phyloP scores from a whole-genome alignment of 306 rosid species.

The Prunus fruticosa region DNA sequence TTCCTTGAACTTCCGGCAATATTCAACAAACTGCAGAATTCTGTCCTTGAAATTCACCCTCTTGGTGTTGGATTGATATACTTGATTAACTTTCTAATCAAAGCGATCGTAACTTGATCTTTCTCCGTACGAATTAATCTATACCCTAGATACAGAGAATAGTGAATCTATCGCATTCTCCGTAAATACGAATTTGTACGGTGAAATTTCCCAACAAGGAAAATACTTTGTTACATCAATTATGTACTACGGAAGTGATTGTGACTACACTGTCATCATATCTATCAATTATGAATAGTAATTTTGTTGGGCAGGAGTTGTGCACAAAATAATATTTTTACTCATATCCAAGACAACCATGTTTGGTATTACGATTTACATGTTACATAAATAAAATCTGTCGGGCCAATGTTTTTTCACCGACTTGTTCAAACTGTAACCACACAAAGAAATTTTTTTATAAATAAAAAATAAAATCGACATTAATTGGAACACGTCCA shows the following conservation, averaged over 20 bases:
- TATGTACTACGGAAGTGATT: background rate
- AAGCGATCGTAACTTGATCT: background rate
- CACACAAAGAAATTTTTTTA: background rate
- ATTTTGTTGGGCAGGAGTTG: background rate
- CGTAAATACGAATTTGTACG: too few relatives aligned
- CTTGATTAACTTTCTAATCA: constrained; percentile 36
- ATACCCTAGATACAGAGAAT: too few relatives aligned
- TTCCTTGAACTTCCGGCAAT: constrained; percentile 22
- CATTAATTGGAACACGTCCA: background rate
- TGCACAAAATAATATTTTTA: background rate
- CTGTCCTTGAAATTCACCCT: background rate
- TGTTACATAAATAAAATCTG: background rate
- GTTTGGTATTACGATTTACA: background rate
- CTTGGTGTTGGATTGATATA: background rate
- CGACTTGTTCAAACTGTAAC: background rate
- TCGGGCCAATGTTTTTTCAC: background rate
- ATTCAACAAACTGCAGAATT: constrained; percentile 10
- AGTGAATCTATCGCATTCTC: too few relatives aligned
- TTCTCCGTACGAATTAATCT: background rate
- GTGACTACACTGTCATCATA: background rate
- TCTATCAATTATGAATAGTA: background rate
- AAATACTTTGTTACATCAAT: too few relatives aligned
- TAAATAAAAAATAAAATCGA: background rate
- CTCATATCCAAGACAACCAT: background rate
- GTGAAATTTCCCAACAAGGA: too few relatives aligned